Percentiles rank a stretch among this genome's conserved stretches.
Conservation (phyloP, 2,329 filamentous ascomycete genomes). For the Arachnomyces sp. region DNA sequence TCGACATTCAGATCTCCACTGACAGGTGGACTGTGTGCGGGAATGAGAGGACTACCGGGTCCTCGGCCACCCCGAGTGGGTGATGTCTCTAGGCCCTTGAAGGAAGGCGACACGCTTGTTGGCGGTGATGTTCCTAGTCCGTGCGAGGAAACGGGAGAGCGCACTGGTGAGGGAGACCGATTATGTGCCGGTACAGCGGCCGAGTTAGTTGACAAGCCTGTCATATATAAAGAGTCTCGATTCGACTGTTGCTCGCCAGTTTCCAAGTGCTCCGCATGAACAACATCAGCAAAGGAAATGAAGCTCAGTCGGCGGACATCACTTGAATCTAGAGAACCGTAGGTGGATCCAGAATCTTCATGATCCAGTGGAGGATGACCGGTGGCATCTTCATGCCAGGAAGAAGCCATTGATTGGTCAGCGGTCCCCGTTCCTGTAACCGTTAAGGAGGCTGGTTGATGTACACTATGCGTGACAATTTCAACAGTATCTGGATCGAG, state of each 20-base stretch:
- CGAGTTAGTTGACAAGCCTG: conserved; percentile 50
- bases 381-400: conserved; percentile 46
- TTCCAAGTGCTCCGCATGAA: conserved; percentile 59
- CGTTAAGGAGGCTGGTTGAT: conserved; percentile 67
- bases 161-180: conserved; percentile 68
- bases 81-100: conserved; percentile 67
- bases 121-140: conserved; percentile 63
- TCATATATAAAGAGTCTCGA: conserved; percentile 63
- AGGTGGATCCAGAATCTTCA: conserved; percentile 65
- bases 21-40: conserved; percentile 46
- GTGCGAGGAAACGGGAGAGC: conserved; percentile 69
- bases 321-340: conserved; percentile 66
- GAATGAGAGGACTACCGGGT: conserved; percentile 55
- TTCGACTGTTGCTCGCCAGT: conserved; percentile 41
- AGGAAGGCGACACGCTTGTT: conserved; percentile 65
- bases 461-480: conserved; percentile 78
- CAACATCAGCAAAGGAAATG: conserved; percentile 93
- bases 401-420: conserved; percentile 28
- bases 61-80: conserved; percentile 49
- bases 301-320: conserved; percentile 84
- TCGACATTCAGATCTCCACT: conserved; percentile 76
- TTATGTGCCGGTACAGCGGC: conserved; percentile 32
- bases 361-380: conserved; percentile 47
- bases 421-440: conserved; percentile 45
- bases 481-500: conserved; percentile 85